These are phyloP conservation scores for Warburgia ugandensis DNA, from an alignment of 164 flowering plant genomes.

Conservation along the genomic window DNA sequence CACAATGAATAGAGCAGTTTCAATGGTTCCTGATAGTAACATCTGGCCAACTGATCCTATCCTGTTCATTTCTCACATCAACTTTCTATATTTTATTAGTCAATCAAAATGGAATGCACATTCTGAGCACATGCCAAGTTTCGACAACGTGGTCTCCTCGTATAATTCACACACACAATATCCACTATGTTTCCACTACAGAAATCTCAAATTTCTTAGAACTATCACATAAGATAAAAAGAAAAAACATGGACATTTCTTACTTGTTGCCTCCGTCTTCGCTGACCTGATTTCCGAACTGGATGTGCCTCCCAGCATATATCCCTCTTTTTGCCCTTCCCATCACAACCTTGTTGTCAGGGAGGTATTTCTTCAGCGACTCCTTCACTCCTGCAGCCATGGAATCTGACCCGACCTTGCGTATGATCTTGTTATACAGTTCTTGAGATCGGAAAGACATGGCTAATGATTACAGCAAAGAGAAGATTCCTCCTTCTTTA, in stretches of 20 bases:
- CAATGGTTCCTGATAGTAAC: too few species aligned
- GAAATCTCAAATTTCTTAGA: not conserved
- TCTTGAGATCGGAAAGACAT: conserved; percentile 83
- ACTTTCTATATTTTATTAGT: not conserved
- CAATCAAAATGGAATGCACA: not conserved
- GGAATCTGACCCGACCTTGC: conserved; percentile 58
- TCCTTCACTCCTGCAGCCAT: conserved; percentile 57
- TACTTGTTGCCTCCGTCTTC: conserved; percentile 97
- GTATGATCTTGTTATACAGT: conserved; percentile 59
- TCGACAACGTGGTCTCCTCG: too few species aligned
- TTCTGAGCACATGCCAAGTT: not conserved
- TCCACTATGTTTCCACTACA: not conserved
- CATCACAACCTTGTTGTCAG: conserved; percentile 71
- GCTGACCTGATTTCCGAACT: conserved; percentile 77
- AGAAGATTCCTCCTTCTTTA: too few species aligned
- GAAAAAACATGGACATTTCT: not conserved
- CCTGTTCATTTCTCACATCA: too few species aligned
- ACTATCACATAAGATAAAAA: not conserved
- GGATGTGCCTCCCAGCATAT: conserved; percentile 89
- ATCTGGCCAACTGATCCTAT: too few species aligned
- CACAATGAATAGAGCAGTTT: too few species aligned
- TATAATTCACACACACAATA: not conserved
- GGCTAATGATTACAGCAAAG: too few species aligned
- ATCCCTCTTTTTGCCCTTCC: conserved; percentile 89
- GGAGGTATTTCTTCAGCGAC: conserved; percentile 41